These are phyloP conservation scores for Coniochaeta hoffmannii DNA, from an alignment of 2,329 filamentous ascomycete genomes.

Conservation along the genomic window DNA sequence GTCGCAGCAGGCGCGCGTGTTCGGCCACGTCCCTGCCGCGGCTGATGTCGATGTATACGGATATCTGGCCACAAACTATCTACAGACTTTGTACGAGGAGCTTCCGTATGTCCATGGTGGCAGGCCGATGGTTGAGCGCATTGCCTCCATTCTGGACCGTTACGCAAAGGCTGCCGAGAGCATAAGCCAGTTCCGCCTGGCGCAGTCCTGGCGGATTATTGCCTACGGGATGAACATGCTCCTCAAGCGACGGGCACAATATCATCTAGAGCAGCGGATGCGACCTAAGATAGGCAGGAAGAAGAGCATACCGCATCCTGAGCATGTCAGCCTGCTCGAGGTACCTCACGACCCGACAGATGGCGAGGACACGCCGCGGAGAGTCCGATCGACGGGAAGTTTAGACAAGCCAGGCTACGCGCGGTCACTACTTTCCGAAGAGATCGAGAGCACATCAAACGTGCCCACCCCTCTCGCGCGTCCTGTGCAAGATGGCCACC, in stretches of 20 bases:
- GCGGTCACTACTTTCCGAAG: constrained; percentile 44
- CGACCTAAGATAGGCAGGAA: constrained; percentile 21
- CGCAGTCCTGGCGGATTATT: constrained; percentile 57
- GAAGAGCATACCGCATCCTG: constrained; percentile 21
- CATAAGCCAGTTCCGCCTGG: constrained; percentile 49
- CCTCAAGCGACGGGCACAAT: constrained; percentile 45
- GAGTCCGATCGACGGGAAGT: constrained; percentile 23
- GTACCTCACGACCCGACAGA: constrained; percentile 15
- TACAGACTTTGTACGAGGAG: constrained; percentile 42
- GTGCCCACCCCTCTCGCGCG: constrained; percentile 51
- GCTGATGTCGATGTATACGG: constrained; percentile 44
- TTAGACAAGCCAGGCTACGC: constrained; percentile 24
- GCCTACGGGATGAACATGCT: constrained; percentile 49
- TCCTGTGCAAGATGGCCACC: constrained; percentile 34
- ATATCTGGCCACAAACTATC: constrained; percentile 48
- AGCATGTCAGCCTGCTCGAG: constrained; percentile 17
- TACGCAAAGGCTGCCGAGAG: constrained; percentile 52
- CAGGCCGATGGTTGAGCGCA: constrained; percentile 35
- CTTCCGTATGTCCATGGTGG: constrained; percentile 33
- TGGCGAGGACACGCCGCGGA: constrained; percentile 30
- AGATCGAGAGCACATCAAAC: constrained; percentile 57
- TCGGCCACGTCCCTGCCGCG: constrained; percentile 47
- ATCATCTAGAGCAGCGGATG: constrained; percentile 45
- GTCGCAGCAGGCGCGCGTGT: constrained; percentile 55
- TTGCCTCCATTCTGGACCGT: constrained; percentile 43